phyloP scores from a whole-genome alignment of 345 rosid species.

The Gossypium arboreum region DNA sequence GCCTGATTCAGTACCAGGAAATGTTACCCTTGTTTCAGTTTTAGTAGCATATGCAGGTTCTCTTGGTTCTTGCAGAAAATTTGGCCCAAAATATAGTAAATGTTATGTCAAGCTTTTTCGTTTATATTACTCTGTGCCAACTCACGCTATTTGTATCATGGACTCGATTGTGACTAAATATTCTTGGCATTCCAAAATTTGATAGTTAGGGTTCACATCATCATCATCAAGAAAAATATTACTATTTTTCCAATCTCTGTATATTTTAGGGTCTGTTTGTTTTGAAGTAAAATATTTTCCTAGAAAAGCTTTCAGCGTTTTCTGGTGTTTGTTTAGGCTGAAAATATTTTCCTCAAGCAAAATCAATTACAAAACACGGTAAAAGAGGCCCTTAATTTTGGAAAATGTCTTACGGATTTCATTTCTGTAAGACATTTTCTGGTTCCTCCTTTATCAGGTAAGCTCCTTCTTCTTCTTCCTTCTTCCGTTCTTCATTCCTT shows the following conservation, averaged over 20 bases:
- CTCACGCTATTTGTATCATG: not conserved
- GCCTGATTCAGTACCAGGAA: not conserved
- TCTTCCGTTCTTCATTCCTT: too few species aligned
- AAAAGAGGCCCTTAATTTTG: too few species aligned
- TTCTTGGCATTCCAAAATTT: not conserved
- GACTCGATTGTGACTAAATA: not conserved
- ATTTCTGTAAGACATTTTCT: too few species aligned
- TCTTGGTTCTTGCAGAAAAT: constrained; percentile 5
- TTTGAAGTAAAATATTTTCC: too few species aligned
- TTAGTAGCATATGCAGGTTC: not conserved
- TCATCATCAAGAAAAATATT: not conserved
- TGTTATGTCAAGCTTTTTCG: not conserved
- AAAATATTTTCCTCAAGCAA: too few species aligned
- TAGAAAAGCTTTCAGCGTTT: too few species aligned
- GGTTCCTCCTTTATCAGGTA: too few species aligned
- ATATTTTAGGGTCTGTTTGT: not conserved
- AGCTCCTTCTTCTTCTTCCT: too few species aligned
- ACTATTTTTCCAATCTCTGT: not conserved
- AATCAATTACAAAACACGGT: too few species aligned
- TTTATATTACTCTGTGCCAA: too few species aligned
- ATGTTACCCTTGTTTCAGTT: not conserved
- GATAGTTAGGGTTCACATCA: not conserved
- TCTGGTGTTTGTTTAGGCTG: too few species aligned
- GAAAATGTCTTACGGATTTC: too few species aligned
- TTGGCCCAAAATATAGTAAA: not conserved